Percentiles rank a stretch among this genome's conserved stretches.
phyloP scores from a whole-genome alignment of 148 eudicot genomes.

The Talinum fruticosum region DNA sequence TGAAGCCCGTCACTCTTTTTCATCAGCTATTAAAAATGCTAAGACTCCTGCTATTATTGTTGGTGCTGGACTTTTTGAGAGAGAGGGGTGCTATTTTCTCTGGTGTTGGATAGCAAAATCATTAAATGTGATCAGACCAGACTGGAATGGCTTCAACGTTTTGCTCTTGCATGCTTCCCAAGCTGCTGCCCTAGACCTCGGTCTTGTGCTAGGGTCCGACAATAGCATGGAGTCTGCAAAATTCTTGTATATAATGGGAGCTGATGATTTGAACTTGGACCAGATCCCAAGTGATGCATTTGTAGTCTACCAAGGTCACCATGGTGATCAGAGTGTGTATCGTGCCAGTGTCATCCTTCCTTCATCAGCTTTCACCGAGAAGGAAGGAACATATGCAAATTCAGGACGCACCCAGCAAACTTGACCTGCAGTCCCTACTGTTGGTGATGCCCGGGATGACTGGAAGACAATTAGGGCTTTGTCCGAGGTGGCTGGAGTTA shows the following conservation, averaged over 20 bases:
- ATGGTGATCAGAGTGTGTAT: constrained; percentile 81
- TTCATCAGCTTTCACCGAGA: constrained; percentile 83
- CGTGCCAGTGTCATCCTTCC: constrained; percentile 95
- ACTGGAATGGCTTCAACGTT: constrained; percentile 88
- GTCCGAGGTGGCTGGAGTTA: constrained; percentile 74
- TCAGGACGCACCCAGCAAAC: constrained; percentile 85
- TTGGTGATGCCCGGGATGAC: constrained; percentile 95
- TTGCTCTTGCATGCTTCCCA: constrained; percentile 88
- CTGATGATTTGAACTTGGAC: constrained; percentile 75
- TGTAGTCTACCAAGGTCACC: constrained; percentile 99
- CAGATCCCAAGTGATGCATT: constrained; percentile 76
- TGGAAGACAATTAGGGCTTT: constrained; percentile 91
- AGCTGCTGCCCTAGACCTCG: constrained; percentile 90
- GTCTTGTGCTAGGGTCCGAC: constrained; percentile 77
- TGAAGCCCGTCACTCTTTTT: constrained; percentile 72
- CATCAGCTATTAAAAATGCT: constrained; percentile 55
- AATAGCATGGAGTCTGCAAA: constrained; percentile 75
- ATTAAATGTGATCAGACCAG: constrained; percentile 61
- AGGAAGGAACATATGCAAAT: constrained; percentile 82
- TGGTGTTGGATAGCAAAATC: constrained; percentile 61
- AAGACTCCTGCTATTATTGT: constrained; percentile 81
- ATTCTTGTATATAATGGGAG: constrained; percentile 84
- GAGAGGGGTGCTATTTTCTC: constrained; percentile 80
- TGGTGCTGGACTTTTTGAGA: constrained; percentile 82
- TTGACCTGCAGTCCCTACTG: constrained; percentile 87